Evolutionary conservation across 2,329 filamentous ascomycete genomes (phyloP).

Genomic region (Raffaelea arxii): DNA sequence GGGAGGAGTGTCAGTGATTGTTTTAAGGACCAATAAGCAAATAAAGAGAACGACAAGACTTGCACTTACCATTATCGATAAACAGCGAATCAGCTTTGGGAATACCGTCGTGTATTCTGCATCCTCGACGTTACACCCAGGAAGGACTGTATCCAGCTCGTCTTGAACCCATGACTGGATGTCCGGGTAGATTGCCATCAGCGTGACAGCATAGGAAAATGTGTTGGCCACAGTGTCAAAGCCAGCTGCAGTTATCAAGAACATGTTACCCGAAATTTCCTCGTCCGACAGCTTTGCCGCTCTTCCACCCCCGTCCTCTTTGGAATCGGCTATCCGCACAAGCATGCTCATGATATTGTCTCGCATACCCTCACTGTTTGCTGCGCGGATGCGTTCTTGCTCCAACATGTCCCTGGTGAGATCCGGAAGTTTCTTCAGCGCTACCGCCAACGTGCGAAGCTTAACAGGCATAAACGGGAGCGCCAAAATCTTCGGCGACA

Average conservation of each 20-base stretch:
- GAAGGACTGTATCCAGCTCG: constrained; percentile 28
- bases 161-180: constrained; percentile 9
- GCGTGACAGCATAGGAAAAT: constrained; percentile 37
- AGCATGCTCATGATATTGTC: constrained; percentile 21
- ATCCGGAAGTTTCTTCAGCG: constrained; percentile 17
- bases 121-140: background rate
- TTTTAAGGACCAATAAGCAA: background rate
- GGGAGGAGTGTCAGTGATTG: background rate
- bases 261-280: constrained; percentile 25
- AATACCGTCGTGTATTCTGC: background rate
- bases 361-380: background rate
- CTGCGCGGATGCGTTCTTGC: constrained; percentile 13
- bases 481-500: constrained; percentile 17
- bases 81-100: constrained; percentile 17
- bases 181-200: constrained; percentile 25
- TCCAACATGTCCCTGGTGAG: constrained; percentile 19
- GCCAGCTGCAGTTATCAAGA: constrained; percentile 42
- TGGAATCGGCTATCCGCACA: constrained; percentile 17
- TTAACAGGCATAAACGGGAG: constrained; percentile 17
- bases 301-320: constrained; percentile 4
- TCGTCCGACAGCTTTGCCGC: constrained; percentile 16
- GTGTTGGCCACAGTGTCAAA: constrained; percentile 28
- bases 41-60: background rate
- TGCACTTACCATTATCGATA: constrained; percentile 31
- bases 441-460: constrained; percentile 18